These are phyloP conservation scores for Claviceps fusiformis DNA, from an alignment of 2,329 filamentous ascomycete species.

Conservation along the genomic window DNA sequence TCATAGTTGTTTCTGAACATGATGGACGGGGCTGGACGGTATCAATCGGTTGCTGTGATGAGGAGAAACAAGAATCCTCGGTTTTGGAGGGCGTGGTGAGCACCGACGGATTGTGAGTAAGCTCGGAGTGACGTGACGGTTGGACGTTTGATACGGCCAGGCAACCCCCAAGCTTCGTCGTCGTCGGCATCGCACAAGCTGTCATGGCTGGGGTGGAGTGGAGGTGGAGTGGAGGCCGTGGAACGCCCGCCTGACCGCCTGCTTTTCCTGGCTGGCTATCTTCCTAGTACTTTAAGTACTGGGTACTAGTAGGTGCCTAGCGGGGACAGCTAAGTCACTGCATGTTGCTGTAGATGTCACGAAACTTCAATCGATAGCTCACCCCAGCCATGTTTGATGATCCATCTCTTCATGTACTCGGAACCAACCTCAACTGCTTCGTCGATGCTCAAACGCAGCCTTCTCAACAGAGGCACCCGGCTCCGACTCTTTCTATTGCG, in stretches of 20 bases:
- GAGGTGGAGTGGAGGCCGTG: neutral
- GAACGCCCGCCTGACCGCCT: constrained; percentile 11
- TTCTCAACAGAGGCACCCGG: neutral
- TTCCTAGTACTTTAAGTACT: too few relatives aligned
- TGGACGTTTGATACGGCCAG: constrained; percentile 8
- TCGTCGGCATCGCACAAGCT: constrained; percentile 6
- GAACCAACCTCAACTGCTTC: neutral
- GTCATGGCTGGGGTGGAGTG: neutral
- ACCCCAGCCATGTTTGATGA: too few relatives aligned
- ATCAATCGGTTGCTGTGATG: constrained; percentile 3
- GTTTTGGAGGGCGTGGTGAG: constrained; percentile 2
- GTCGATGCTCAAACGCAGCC: constrained; percentile 1
- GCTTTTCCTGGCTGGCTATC: neutral
- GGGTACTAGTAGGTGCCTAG: too few relatives aligned
- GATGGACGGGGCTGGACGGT: constrained; percentile 21
- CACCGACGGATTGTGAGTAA: constrained; percentile 3
- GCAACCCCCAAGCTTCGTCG: constrained; percentile 14
- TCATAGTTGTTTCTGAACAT: constrained; percentile 99
- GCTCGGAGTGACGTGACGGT: constrained; percentile 8
- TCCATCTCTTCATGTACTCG: neutral
- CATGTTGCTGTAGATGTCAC: too few relatives aligned
- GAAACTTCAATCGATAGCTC: too few relatives aligned
- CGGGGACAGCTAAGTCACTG: too few relatives aligned
- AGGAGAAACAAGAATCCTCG: neutral
- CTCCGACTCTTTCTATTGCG: neutral